A percentile compares a stretch with the other conserved stretches of the same genome.
phyloP scores from a whole-genome alignment of 2,329 filamentous ascomycete species.

The Aspergillus tubingensis region DNA sequence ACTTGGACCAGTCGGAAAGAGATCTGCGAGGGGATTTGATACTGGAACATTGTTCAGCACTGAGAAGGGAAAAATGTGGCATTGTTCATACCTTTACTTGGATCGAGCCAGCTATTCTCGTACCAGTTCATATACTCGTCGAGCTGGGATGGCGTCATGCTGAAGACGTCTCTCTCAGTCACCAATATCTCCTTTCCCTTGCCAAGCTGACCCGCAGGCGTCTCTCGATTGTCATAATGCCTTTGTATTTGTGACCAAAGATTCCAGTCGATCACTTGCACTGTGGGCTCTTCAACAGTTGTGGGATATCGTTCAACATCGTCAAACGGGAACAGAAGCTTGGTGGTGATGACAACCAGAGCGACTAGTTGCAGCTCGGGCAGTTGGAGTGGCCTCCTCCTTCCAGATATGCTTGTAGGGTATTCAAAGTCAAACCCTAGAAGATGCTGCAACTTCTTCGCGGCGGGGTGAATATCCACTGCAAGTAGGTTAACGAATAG shows the following conservation, averaged over 20 bases:
- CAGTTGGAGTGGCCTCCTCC: slow-evolving; percentile 53
- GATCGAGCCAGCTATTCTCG: slow-evolving; percentile 61
- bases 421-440: slow-evolving; percentile 62
- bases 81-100: slow-evolving; percentile 27
- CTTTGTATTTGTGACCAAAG: slow-evolving; percentile 63
- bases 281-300: slow-evolving; percentile 57
- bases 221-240: slow-evolving; percentile 36
- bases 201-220: slow-evolving; percentile 38
- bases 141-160: slow-evolving; percentile 62
- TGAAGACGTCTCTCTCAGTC: slow-evolving; percentile 62
- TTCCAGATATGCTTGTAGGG: slow-evolving; percentile 40
- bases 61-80: background rate
- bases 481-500: background rate
- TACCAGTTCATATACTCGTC: slow-evolving; percentile 82
- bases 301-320: slow-evolving; percentile 53
- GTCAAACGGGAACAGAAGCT: slow-evolving; percentile 77
- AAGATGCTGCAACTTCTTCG: slow-evolving; percentile 57
- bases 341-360: slow-evolving; percentile 72
- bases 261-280: slow-evolving; percentile 69
- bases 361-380: slow-evolving; percentile 76
- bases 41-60: slow-evolving; percentile 7
- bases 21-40: slow-evolving; percentile 41
- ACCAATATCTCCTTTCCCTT: slow-evolving; percentile 56
- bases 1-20: slow-evolving; percentile 43
- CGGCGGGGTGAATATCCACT: slow-evolving; percentile 52